Conservation (phyloP, 768 basidiomycete species). For the Trametes coccinea region DNA sequence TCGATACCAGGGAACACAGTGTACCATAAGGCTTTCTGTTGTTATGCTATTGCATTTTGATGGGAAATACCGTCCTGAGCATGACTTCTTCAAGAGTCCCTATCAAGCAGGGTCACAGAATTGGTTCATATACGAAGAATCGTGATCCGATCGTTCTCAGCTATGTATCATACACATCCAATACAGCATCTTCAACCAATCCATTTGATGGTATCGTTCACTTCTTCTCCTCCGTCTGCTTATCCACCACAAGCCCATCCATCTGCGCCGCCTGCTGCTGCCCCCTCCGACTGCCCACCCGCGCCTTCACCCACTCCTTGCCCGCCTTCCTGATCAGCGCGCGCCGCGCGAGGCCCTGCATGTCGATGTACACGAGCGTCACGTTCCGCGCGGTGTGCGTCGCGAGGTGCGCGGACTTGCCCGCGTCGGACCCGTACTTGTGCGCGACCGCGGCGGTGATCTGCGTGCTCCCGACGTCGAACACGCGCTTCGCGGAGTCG, state of each 20-base stretch:
- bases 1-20: too few relatives aligned
- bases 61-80: too few relatives aligned
- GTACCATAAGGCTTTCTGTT: too few relatives aligned
- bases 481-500: conserved; percentile 51
- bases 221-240: background rate
- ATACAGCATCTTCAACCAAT: background rate
- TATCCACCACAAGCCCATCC: conserved; percentile 19
- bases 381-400: conserved; percentile 71
- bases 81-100: too few relatives aligned
- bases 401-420: conserved; percentile 55
- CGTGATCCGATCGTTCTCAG: background rate
- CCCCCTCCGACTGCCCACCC: conserved; percentile 27
- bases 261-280: conserved; percentile 4
- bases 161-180: background rate
- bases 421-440: conserved; percentile 67
- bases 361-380: conserved; percentile 75
- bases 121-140: too few relatives aligned
- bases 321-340: conserved; percentile 67
- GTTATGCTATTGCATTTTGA: too few relatives aligned
- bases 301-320: conserved; percentile 55
- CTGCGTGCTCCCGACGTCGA: conserved; percentile 50
- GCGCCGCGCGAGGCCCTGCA: conserved; percentile 67
- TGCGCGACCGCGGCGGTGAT: conserved; percentile 49
- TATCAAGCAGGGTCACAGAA: too few relatives aligned
- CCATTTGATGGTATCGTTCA: background rate